These are phyloP conservation scores for Herpetomonas samuelpessoai DNA, from an alignment of 208 protist genomes.

Conservation along the genomic window DNA sequence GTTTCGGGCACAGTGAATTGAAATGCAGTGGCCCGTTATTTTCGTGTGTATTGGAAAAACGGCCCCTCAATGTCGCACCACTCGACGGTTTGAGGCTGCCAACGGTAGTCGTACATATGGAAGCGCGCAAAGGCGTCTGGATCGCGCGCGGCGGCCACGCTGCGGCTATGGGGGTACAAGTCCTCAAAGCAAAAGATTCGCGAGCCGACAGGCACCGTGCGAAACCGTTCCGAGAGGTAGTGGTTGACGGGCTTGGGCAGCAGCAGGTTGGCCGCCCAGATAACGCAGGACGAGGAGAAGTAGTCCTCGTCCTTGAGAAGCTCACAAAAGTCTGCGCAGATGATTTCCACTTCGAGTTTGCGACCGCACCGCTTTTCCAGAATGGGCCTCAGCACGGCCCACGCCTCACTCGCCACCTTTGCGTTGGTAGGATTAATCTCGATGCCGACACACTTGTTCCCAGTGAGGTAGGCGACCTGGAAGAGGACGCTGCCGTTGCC, in stretches of 20 bases:
- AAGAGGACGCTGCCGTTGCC: slow-evolving; percentile 88
- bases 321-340: slow-evolving; percentile 67
- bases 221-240: slow-evolving; percentile 68
- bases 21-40: background rate
- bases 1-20: no score
- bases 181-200: slow-evolving; percentile 81
- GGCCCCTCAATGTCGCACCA: slow-evolving; percentile 55
- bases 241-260: slow-evolving; percentile 68
- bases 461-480: slow-evolving; percentile 73
- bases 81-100: slow-evolving; percentile 70
- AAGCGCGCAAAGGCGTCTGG: slow-evolving; percentile 76
- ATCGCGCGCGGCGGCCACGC: slow-evolving; percentile 52
- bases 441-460: slow-evolving; percentile 70
- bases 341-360: slow-evolving; percentile 51
- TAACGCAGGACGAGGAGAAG: slow-evolving; percentile 38
- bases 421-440: slow-evolving; percentile 75
- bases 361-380: slow-evolving; percentile 42
- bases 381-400: slow-evolving; percentile 36
- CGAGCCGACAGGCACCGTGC: slow-evolving; percentile 38
- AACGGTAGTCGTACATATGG: slow-evolving; percentile 66
- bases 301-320: slow-evolving; percentile 28
- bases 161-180: slow-evolving; percentile 70
- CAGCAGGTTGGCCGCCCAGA: slow-evolving; percentile 79
- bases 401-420: slow-evolving; percentile 48
- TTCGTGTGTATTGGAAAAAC: slow-evolving; percentile 62